Conservation (phyloP, 768 basidiomycete genomes). For the Amanita pallidorosea region DNA sequence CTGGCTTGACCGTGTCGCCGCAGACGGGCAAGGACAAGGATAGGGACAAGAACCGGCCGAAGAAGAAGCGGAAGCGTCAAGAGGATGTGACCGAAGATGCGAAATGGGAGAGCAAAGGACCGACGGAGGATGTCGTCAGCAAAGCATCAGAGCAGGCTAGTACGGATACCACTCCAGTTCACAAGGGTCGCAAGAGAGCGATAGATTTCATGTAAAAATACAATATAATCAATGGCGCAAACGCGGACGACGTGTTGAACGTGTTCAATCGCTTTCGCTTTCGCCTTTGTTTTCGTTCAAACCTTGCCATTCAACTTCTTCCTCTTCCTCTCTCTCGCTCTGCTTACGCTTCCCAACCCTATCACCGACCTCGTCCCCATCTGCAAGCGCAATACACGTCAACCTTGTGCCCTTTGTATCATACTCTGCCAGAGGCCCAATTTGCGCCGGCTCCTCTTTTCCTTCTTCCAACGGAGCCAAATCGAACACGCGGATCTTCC, state of each 20-base stretch:
- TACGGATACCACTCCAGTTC: constrained; percentile 11
- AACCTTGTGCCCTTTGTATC: constrained; percentile 82
- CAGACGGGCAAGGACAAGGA: constrained; percentile 33
- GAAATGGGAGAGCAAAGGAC: constrained; percentile 63
- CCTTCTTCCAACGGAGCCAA: constrained; percentile 32
- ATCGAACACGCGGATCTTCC: constrained; percentile 71
- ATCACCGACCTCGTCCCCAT: constrained; percentile 24
- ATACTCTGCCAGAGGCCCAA: constrained; percentile 54
- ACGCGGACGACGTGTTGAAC: too few relatives aligned
- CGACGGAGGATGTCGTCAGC: constrained; percentile 13
- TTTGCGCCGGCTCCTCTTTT: constrained; percentile 16
- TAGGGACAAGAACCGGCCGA: constrained; percentile 22
- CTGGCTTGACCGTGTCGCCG: constrained; percentile 21
- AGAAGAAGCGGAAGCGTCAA: constrained; percentile 8
- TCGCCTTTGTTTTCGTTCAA: constrained; percentile 18
- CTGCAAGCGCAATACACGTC: constrained; percentile 60
- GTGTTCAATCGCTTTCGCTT: constrained; percentile 9
- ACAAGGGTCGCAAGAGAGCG: constrained; percentile 54
- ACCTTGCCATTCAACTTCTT: constrained; percentile 14
- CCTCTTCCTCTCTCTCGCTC: constrained; percentile 14
- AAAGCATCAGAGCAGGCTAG: constrained; percentile 4
- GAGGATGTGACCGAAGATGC: constrained; percentile 29
- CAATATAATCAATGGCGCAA: neutral
- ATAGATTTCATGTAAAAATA: constrained; percentile 58
- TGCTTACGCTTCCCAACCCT: constrained; percentile 21